A percentile compares a stretch with the other conserved stretches of the same genome.
Conservation (phyloP, 805 yeast species). For the Candida suzukii region DNA sequence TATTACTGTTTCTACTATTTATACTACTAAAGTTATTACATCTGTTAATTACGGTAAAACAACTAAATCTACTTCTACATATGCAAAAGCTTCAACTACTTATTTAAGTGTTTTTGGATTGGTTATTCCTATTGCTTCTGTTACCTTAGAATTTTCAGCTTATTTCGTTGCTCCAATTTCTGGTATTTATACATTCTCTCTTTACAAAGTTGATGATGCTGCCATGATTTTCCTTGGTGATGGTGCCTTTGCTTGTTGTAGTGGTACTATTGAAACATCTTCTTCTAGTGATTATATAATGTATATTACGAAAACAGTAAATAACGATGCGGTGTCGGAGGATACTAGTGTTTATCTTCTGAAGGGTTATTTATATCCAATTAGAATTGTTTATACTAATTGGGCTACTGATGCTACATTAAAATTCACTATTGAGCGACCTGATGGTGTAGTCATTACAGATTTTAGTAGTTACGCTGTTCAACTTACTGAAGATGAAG, state of each 20-base stretch:
- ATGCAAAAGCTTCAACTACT: neutral
- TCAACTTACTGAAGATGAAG: neutral
- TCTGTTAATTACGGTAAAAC: conserved; percentile 1
- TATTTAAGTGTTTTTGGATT: conserved; percentile 4
- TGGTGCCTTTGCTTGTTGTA: conserved; percentile 29
- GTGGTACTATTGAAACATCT: conserved; percentile 3
- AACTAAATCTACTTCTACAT: conserved; percentile 1
- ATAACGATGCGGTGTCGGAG: conserved; percentile 3
- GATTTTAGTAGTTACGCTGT: neutral
- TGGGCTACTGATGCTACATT: neutral
- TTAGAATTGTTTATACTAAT: conserved; percentile 3
- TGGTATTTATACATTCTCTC: conserved; percentile 21
- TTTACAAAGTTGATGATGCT: conserved; percentile 23
- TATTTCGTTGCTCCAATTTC: conserved; percentile 18
- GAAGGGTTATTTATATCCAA: conserved; percentile 1
- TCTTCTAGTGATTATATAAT: conserved; percentile 4
- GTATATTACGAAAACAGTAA: conserved; percentile 2
- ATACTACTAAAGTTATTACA: neutral
- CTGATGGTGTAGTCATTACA: neutral
- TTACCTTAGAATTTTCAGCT: conserved; percentile 10
- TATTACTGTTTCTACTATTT: conserved; percentile 3
- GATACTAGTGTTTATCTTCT: conserved; percentile 1
- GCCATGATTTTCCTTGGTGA: conserved; percentile 26
- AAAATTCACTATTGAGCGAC: neutral
- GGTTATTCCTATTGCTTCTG: conserved; percentile 4